phyloP scores from a whole-genome alignment of 1,284 basidiomycete genomes.

The Waitea zeae region DNA sequence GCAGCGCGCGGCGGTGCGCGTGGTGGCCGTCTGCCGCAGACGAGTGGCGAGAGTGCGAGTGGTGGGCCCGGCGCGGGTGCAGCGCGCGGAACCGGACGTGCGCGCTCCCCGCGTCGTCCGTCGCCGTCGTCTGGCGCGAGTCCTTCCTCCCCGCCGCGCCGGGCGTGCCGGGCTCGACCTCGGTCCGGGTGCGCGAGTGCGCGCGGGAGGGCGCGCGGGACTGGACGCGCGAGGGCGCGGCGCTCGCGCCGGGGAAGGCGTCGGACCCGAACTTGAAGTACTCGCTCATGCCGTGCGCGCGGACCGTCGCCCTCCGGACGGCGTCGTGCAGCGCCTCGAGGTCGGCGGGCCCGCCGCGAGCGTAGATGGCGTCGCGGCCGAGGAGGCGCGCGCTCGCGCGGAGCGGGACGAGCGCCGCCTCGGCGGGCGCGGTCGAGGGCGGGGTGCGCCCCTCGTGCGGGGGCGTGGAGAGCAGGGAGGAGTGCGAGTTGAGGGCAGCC shows the following conservation, averaged over 20 bases:
- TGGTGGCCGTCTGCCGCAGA: neutral
- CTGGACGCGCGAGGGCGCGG: too few species aligned
- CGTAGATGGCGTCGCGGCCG: constrained; percentile 45
- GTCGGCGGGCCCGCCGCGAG: constrained; percentile 44
- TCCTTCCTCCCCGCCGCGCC: constrained; percentile 1
- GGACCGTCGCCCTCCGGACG: constrained; percentile 31
- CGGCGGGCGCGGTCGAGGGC: constrained; percentile 30
- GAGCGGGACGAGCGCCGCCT: constrained; percentile 35
- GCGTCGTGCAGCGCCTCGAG: constrained; percentile 34
- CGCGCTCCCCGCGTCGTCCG: neutral
- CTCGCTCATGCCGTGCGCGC: constrained; percentile 45
- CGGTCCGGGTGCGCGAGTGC: constrained; percentile 10
- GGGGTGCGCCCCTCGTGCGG: constrained; percentile 20
- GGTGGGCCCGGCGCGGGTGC: constrained; percentile 1
- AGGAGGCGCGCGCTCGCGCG: constrained; percentile 37
- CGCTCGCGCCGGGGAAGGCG: constrained; percentile 37
- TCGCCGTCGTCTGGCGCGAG: neutral
- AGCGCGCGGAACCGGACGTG: neutral
- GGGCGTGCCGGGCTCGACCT: constrained; percentile 7
- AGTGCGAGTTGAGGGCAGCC: constrained; percentile 29
- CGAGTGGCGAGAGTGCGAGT: constrained; percentile 10
- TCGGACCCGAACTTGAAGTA: constrained; percentile 50
- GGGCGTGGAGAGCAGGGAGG: constrained; percentile 23
- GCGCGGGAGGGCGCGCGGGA: constrained; percentile 14
- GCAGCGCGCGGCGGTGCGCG: constrained; percentile 5